Evolutionary conservation across 208 protist genomes (phyloP), one percentile per base, ranked within the genome.

Genomic region (Trypanosoma grayi): DNA sequence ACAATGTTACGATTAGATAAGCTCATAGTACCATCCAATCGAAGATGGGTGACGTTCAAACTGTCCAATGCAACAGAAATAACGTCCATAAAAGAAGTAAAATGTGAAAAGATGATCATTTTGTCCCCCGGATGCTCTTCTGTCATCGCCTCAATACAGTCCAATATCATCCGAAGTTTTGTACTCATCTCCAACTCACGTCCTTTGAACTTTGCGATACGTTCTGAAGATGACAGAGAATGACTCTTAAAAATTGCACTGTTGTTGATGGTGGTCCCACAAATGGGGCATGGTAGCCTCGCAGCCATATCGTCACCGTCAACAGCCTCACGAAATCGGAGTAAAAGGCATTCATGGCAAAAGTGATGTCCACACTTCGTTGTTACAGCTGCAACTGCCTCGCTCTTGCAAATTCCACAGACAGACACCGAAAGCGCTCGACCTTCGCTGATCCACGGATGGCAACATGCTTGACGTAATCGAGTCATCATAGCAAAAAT

Each of bases 21-120:
- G 11, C 78, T 66, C 85, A 98, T 98, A 10, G 76, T 97, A 28
- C 95, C 98, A 71, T 98, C 90, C 27, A 98, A 69, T 10, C 95
- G 79, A 10, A 95, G 51, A 54, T 79, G 94, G 10, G 62, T 25
- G 58, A 97, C 83, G 36, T 62, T 66, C 54, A 70, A 79, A 14
- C 71, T 60, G 6, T 83, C 65, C 1, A 99, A 68, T 2, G 84
- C 67, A 0, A 87, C 82, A 22, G 97, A 83, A 40, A 99, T 86
- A 8, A 98, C 72, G 65, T 99, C 94, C 69, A 99, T 92, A 73
- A 99, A 98, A 0, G 86, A 94, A 3, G 97, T 99, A 81, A 98
- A 99, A 52, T 99, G 98, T 11, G 92, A 98, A 65, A 99, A 99
- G 14, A 99, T 92, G 46, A 99, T 92, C 78, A 90, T 87, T 77